Evolutionary conservation across 768 basidiomycete genomes (phyloP), one percentile per base, ranked within the genome.

Genomic region (Termitomyces bulborhizus): DNA sequence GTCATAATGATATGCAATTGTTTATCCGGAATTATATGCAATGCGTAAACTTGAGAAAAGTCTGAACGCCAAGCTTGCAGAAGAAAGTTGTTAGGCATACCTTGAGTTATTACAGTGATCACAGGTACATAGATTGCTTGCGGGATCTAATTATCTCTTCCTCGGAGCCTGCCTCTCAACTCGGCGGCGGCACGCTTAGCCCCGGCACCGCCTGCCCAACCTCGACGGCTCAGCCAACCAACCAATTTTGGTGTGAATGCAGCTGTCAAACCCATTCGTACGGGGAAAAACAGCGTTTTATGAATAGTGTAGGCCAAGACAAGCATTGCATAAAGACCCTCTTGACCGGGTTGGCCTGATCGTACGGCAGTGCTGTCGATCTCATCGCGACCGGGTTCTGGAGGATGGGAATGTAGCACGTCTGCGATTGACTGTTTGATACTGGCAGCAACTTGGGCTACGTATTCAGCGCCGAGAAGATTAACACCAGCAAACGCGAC

Each of bases 271-370:
- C 93, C 97, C 0, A 97, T 82, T 40, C 97, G 77, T 24, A 99
- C 69, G 8, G 97, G 97, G 21, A 98, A 67, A 66, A 98, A 90
- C 1, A 93, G 65, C 0, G 92, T 96, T 74, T 99, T 99, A 81
- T 99, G 97, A 51, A 99, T 83, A 18, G 90, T 88, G 70, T 95
- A 99, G 3, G 97, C 96, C 62, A 98, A 75, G 0, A 92, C 82
- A 27, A 97, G 71, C 84, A 97, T 95, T 27, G 96, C 93, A 69
- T 92, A 95, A 16, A 97, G 73, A 15, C 90, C 85, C 66, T 90
- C 88, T 7, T 84, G 79, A 1, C 85, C 80, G 16, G 51, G 13
- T 43, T 43, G 41, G 3, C 37, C 48, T 36, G 69, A 59, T 3
- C 66, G 66, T 24, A 67, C 61, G 6, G 64, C 60, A 12, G 72